A percentile compares a stretch with the other conserved stretches of the same genome.
Evolutionary conservation across 306 rosid genomes (phyloP).

Genomic region (Psophocarpus tetragonolobus): DNA sequence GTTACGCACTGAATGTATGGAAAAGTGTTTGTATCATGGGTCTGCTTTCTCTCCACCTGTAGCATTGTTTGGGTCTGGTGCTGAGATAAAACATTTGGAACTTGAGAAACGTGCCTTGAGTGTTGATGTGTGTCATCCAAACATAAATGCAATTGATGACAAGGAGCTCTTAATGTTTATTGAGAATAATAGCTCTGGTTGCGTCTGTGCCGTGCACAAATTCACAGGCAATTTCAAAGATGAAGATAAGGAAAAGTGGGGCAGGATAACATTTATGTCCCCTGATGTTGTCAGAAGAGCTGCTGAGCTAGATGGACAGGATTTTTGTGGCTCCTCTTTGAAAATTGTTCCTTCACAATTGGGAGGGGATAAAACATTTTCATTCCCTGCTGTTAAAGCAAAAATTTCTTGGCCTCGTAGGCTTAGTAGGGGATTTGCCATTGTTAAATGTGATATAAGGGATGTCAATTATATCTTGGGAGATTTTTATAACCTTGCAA

Average conservation of each 20-base stretch:
- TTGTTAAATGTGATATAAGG: slow-evolving; percentile 55
- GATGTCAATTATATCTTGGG: slow-evolving; percentile 53
- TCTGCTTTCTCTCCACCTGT: slow-evolving; percentile 60
- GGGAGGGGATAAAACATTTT: slow-evolving; percentile 64
- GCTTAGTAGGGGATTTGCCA: slow-evolving; percentile 65
- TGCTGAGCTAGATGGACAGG: slow-evolving; percentile 49
- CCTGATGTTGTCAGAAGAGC: slow-evolving; percentile 79
- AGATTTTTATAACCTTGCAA: slow-evolving; percentile 60
- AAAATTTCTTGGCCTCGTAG: slow-evolving; percentile 85
- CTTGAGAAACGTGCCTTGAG: slow-evolving; percentile 74
- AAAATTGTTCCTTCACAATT: slow-evolving; percentile 65
- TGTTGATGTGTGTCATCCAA: slow-evolving; percentile 64
- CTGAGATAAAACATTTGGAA: slow-evolving; percentile 87
- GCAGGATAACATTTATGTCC: slow-evolving; percentile 72
- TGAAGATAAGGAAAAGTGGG: slow-evolving; percentile 61
- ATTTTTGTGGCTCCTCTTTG: slow-evolving; percentile 56
- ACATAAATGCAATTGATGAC: slow-evolving; percentile 56
- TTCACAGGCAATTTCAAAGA: slow-evolving; percentile 49
- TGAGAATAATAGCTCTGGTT: slow-evolving; percentile 59
- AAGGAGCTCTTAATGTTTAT: slow-evolving; percentile 76
- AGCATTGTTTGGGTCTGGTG: slow-evolving; percentile 94
- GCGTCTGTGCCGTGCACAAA: slow-evolving; percentile 72
- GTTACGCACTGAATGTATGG: slow-evolving; percentile 73
- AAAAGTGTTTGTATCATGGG: slow-evolving; percentile 72
- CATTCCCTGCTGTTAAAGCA: slow-evolving; percentile 82